Evolutionary conservation across 2,329 filamentous ascomycete species (phyloP).

Genomic region (Penicillium sp.): DNA sequence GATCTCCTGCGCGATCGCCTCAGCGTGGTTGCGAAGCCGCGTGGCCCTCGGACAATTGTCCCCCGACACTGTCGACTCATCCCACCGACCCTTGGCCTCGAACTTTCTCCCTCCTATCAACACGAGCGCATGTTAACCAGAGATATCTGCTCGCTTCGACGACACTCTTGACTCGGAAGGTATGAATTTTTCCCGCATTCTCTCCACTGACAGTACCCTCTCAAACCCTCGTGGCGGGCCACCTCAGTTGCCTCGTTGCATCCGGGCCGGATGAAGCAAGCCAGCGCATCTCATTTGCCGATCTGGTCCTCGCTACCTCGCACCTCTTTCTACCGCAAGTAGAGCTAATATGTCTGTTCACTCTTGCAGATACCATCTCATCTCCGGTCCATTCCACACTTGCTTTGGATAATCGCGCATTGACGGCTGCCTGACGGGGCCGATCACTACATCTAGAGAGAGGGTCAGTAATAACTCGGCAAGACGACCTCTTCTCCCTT

Average conservation of each 20-base stretch:
- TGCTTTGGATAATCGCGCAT: constrained; percentile 10
- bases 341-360: constrained; percentile 15
- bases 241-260: constrained; percentile 21
- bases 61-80: constrained; percentile 26
- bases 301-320: constrained; percentile 6
- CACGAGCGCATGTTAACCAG: background rate
- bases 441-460: constrained; percentile 19
- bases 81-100: constrained; percentile 9
- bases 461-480: constrained; percentile 24
- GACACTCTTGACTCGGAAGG: constrained; percentile 6
- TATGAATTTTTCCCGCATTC: constrained; percentile 18
- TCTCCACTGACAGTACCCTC: background rate
- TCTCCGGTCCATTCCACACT: constrained; percentile 8
- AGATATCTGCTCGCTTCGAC: background rate
- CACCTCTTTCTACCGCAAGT: constrained; percentile 3
- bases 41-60: constrained; percentile 16
- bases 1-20: constrained; percentile 8
- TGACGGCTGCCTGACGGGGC: constrained; percentile 18
- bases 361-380: constrained; percentile 11
- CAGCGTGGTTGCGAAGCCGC: constrained; percentile 17
- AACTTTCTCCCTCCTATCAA: constrained; percentile 2
- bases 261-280: constrained; percentile 13
- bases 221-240: background rate
- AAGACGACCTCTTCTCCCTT: constrained; percentile 15
- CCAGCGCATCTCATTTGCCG: constrained; percentile 21